Evolutionary conservation across 257 asterid genomes (phyloP).

Genomic region (Anisodus tanguticus): DNA sequence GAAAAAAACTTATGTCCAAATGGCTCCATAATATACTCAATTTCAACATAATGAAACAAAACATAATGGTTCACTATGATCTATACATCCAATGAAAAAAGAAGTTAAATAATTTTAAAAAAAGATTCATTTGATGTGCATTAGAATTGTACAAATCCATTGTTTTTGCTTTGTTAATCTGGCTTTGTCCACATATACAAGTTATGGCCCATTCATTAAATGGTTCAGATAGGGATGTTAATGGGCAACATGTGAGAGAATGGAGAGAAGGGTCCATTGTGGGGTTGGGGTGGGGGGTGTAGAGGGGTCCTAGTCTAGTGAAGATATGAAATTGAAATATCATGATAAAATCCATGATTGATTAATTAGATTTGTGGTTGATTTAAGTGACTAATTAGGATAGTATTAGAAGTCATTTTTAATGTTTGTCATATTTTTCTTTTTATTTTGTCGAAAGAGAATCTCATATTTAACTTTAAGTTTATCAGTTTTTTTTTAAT

Average conservation of each 20-base stretch:
- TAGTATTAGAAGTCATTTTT: not conserved
- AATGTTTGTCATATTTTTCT: too few species aligned
- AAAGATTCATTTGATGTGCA: slow-evolving; percentile 18
- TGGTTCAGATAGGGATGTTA: slow-evolving; percentile 61
- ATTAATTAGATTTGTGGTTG: slow-evolving; percentile 29
- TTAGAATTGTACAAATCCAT: not conserved
- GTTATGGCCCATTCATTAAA: slow-evolving; percentile 35
- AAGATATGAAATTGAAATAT: slow-evolving; percentile 25
- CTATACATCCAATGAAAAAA: not conserved
- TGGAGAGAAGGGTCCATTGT: slow-evolving; percentile 61
- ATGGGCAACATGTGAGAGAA: slow-evolving; percentile 86
- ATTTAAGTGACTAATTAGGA: slow-evolving; percentile 15
- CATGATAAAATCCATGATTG: slow-evolving; percentile 36
- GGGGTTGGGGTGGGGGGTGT: not conserved
- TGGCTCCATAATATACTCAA: not conserved
- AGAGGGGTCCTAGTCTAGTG: not conserved
- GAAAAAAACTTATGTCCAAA: too few species aligned
- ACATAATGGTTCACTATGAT: not conserved
- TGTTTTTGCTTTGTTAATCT: slow-evolving; percentile 2
- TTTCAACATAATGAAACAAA: not conserved
- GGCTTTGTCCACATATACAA: not conserved
- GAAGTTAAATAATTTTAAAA: not conserved
- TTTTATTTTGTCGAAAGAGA: too few species aligned
- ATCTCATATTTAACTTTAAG: too few species aligned
- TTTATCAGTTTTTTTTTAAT: too few species aligned